Base-by-base conservation (phyloP, 2,329 filamentous ascomycete species). In the Talaromyces sp. region DNA sequence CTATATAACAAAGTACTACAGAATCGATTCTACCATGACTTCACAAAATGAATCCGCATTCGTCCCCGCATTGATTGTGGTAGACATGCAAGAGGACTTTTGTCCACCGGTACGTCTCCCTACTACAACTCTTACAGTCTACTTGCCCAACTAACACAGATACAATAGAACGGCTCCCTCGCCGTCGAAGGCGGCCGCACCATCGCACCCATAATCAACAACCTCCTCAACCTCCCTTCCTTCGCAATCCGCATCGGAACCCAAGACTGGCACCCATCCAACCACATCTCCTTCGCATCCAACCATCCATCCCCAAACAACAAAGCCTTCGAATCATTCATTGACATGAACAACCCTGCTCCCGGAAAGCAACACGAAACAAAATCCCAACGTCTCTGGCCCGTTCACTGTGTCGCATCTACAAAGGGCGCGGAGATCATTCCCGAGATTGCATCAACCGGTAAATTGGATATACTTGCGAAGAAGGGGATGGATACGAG, bases 71-170 rank as follows among this genome's bases (percentile, higher is more conserved):
- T 77, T 90, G 43, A 78, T 97, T 58, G 85, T 97, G 11, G 89
- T 97, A 62, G 93, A 97, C 78, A 84, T 96, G 74, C 95, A 98
- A 79, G 90, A 97, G 77, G 94, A 98, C 81, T 98, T 97, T 77
- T 96, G 92, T 77, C 91, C 91, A 66, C 93, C 93, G 13, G 92
- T 95, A 80, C 80, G 89, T 80, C 58, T n/a, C 13, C 34, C 29
- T 17, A n/a, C 11, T 5, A 19, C 22, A 29, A 17, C 25, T 25
- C 11, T 31, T 54, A 7, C 11, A 10, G 2, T 1, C 11, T 15
- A 27, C 31, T 19, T 53, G 27, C 36, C 38, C 25, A 58, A n/a
- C 40, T 62, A 25, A 19, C 22, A n/a, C n/a, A 22, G 2, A 53
- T 11, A 47, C 13, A 27, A 61, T 71, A 96, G 92, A 85, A 89